phyloP scores from a whole-genome alignment of 176 grass and related monocot genomes.

The Aechmea fasciata region DNA sequence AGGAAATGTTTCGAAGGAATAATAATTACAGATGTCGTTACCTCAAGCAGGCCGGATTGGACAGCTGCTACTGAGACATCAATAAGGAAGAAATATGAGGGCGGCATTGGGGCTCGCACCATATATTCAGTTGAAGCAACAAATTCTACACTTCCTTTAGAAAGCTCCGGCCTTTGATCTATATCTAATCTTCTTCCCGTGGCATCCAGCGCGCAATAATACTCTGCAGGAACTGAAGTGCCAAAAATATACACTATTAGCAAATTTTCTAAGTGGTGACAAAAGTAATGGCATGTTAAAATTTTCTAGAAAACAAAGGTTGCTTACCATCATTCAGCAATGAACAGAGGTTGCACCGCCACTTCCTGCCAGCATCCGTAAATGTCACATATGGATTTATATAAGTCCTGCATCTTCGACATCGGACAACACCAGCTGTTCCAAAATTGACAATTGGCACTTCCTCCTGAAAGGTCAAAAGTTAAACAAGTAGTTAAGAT shows the following conservation, averaged over 20 bases:
- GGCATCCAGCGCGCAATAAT: constrained; percentile 74
- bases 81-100: constrained; percentile 92
- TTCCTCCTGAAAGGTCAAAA: constrained; percentile 48
- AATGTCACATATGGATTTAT: constrained; percentile 88
- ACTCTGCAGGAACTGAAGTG: constrained; percentile 70
- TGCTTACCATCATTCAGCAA: constrained; percentile 92
- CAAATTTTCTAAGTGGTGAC: neutral
- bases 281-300: too few relatives aligned
- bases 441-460: constrained; percentile 90
- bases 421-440: constrained; percentile 69
- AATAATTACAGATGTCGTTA: constrained; percentile 14
- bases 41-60: constrained; percentile 68
- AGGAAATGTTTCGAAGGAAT: neutral
- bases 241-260: neutral
- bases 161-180: constrained; percentile 89
- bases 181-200: constrained; percentile 75
- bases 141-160: constrained; percentile 92
- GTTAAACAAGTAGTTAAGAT: constrained; percentile 13
- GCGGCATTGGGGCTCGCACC: constrained; percentile 96
- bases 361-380: constrained; percentile 92
- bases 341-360: constrained; percentile 95
- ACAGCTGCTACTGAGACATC: constrained; percentile 81
- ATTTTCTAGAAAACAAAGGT: neutral
- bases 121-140: constrained; percentile 97
- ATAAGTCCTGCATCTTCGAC: constrained; percentile 92